Evolutionary conservation across 352 stramenopile genomes (phyloP).

Genomic region (Globisporangium parvum): DNA sequence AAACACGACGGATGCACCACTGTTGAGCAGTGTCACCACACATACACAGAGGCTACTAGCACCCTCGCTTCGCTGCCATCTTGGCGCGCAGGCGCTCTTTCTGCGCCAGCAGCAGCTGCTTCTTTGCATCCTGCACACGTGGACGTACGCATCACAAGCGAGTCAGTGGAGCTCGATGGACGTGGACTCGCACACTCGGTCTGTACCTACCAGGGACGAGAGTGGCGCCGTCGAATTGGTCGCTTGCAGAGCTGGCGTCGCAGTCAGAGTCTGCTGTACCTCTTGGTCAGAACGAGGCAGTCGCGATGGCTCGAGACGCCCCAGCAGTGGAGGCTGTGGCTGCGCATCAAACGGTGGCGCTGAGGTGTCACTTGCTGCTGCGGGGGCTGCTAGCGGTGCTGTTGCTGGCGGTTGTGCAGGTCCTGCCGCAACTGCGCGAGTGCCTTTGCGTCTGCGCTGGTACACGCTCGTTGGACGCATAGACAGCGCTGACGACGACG

Average conservation of each 20-base stretch:
- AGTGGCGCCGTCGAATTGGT: too few relatives aligned
- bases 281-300: too few relatives aligned
- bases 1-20: neutral
- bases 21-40: neutral
- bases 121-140: constrained; percentile 40
- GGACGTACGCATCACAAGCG: neutral
- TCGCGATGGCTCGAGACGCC: too few relatives aligned
- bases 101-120: constrained; percentile 44
- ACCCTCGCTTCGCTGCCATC: constrained; percentile 27
- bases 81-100: constrained; percentile 66
- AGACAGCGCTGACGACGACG: constrained; percentile 2
- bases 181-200: too few relatives aligned
- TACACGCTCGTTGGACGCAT: constrained; percentile 5
- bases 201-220: too few relatives aligned
- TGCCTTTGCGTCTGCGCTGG: constrained; percentile 4
- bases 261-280: too few relatives aligned
- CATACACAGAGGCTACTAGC: too few relatives aligned
- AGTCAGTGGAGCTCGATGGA: neutral
- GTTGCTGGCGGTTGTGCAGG: neutral
- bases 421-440: neutral
- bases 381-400: neutral
- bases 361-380: neutral
- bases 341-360: neutral
- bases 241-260: too few relatives aligned
- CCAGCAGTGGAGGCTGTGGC: neutral